Evolutionary conservation across 306 rosid genomes (phyloP).

Genomic region (Quercus cerris): DNA sequence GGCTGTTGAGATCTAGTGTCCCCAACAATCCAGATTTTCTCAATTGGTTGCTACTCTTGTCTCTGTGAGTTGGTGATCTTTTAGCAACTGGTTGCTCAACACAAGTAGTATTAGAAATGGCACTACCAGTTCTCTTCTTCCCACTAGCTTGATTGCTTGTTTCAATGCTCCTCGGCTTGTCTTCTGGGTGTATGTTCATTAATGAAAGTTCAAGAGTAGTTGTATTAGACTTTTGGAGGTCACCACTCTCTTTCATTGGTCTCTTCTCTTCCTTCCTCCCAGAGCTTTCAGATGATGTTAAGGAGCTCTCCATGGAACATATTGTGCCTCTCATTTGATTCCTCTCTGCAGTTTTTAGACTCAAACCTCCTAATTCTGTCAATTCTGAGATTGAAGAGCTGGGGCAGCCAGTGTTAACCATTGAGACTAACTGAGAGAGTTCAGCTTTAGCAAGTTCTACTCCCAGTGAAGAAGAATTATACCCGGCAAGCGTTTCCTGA

Average conservation of each 20-base stretch:
- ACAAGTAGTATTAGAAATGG: constrained; percentile 39
- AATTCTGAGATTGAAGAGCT: constrained; percentile 67
- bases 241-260: constrained; percentile 22
- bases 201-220: constrained; percentile 46
- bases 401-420: constrained; percentile 64
- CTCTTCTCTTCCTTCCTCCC: constrained; percentile 52
- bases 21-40: constrained; percentile 33
- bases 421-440: constrained; percentile 69
- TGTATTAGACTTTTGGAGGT: constrained; percentile 23
- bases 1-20: constrained; percentile 63
- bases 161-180: constrained; percentile 24
- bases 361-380: constrained; percentile 54
- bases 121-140: constrained; percentile 56
- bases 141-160: constrained; percentile 27
- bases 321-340: constrained; percentile 56
- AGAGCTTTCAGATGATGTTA: constrained; percentile 76
- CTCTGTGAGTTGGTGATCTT: constrained; percentile 26
- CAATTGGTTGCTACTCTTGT: constrained; percentile 28
- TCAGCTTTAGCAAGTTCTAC: constrained; percentile 70
- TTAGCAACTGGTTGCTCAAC: constrained; percentile 51
- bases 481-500: constrained; percentile 71
- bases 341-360: constrained; percentile 31
- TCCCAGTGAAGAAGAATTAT: constrained; percentile 55
- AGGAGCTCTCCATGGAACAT: constrained; percentile 79
- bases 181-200: constrained; percentile 33